These are phyloP conservation scores for Carex arenaria DNA, from an alignment of 202 grass and related monocot species.

Conservation along the genomic window DNA sequence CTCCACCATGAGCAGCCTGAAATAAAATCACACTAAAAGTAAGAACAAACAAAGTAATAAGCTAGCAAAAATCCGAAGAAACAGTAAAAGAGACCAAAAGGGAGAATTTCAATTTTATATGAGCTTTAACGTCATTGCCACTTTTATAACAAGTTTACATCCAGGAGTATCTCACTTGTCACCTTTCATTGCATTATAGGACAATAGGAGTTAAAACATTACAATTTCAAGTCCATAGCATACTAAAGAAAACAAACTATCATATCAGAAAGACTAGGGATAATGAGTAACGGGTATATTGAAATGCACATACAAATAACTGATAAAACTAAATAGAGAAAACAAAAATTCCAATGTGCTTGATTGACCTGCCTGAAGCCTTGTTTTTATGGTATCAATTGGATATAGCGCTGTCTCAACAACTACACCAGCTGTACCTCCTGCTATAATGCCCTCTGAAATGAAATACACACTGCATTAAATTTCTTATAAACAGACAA, in stretches of 20 bases:
- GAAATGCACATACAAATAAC: constrained; percentile 1
- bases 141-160: background rate
- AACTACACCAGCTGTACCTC: constrained; percentile 75
- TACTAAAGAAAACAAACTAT: background rate
- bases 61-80: background rate
- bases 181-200: background rate
- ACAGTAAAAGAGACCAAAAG: background rate
- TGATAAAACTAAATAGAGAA: background rate
- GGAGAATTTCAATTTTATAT: background rate
- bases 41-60: background rate
- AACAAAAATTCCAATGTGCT: background rate
- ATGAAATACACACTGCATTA: background rate
- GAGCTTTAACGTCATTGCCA: background rate
- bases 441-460: constrained; percentile 78
- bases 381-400: constrained; percentile 85
- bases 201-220: background rate
- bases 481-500: constrained; percentile 12
- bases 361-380: constrained; percentile 54
- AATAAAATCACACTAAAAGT: constrained; percentile 16
- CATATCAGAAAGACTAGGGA: background rate
- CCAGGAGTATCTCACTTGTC: background rate
- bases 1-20: constrained; percentile 66
- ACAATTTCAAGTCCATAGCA: background rate
- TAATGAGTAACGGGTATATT: background rate
- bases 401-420: constrained; percentile 81